Base-by-base conservation (phyloP, 495 filamentous ascomycete genomes). In the Clavariopsis aquatica region DNA sequence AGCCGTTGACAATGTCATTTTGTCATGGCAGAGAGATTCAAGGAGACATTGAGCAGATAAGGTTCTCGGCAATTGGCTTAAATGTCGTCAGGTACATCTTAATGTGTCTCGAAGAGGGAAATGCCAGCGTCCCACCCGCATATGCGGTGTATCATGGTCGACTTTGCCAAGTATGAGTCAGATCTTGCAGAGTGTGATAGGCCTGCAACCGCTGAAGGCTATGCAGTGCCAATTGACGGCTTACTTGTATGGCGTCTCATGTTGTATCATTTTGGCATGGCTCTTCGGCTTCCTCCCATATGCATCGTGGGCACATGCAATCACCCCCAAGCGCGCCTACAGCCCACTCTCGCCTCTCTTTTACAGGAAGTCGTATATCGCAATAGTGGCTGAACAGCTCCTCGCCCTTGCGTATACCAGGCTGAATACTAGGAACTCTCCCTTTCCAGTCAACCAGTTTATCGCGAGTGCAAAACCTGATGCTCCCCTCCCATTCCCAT, bases 351-450 rank as follows among this genome's bases (percentile, higher is more conserved):
- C 95, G 84, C 64, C 94, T 81, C 71, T 93, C 83, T 65, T 84
- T 81, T 0, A 96, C 91, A 7, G 80, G 79, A 69, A 98, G 69
- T 19, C 84, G 79, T 57, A 96, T 85, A 77, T 98, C 94, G 72
- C 92, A 96, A 75, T 98, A 98, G 78, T 97, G 93, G 71, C 88
- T 96, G 62, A 95, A 66, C 29, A 97, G 84, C 78, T 98, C 93
- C 68, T 94, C 83, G 1, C 91, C 92, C 59, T 83, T 84, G 68
- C 76, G 80, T 64, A 98, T 85, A 0, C 89, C 89, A 0, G 79
- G 79, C 58, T 54, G 49, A 2, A 22, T 22, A 4, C 45, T 60
- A 15, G n/a, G 60, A 60, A 57, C 60, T 52, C 57, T 71, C 55
- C 74, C 74, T 67, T 70, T 75, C 78, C 79, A 86, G 60, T 71